Evolutionary conservation across 495 filamentous ascomycete genomes (phyloP), one percentile per base, ranked within the genome.

Genomic region (Parathielavia appendiculata): DNA sequence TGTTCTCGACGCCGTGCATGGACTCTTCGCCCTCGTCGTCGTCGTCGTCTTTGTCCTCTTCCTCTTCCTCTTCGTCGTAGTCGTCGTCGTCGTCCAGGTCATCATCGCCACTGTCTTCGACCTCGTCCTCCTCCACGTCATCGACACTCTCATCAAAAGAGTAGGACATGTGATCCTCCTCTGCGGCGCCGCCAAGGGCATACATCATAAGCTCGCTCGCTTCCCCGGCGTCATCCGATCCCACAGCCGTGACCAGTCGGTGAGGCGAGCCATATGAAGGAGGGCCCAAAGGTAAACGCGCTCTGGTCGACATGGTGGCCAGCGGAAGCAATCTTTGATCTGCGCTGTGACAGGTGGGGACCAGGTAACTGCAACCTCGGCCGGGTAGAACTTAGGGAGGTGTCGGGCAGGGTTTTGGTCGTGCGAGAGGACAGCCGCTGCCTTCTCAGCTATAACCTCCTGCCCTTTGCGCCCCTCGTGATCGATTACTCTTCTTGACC

Each of bases 1-100:
- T 54, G n/a, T 59, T 40, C 22, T 67, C 57, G 34, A 60, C 51
- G 26, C 67, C 51, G 20, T 54, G 36, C 38, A 65, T 38, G 47
- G 56, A 51, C 26, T 51, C 59, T 36, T 54, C 60, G 35, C 62
- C 67, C 50, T 69, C 62, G 1, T 61, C 38, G 34, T 68, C 59
- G 26, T 56, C 52, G 16, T 70, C 63, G 35, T 55, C 43, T 19
- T 63, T 48, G 17, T 55, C 65, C 43, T 68, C 61, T 36, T 62
- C 63, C 36, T 63, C 44, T 43, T 67, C 61, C 23, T 60, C 63
- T 39, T 45, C 59, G 11, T 43, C 36, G 8, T 40, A 45, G 0
- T 41, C 20, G 1, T 50, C 45, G 0, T 57, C 62, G 48, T 69
- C 61, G 52, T 65, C 54, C 14, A 57, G 61, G 36, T 59, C 55